Evolutionary conservation across 2,329 filamentous ascomycete species (phyloP).

Genomic region (Penicillium sp.): DNA sequence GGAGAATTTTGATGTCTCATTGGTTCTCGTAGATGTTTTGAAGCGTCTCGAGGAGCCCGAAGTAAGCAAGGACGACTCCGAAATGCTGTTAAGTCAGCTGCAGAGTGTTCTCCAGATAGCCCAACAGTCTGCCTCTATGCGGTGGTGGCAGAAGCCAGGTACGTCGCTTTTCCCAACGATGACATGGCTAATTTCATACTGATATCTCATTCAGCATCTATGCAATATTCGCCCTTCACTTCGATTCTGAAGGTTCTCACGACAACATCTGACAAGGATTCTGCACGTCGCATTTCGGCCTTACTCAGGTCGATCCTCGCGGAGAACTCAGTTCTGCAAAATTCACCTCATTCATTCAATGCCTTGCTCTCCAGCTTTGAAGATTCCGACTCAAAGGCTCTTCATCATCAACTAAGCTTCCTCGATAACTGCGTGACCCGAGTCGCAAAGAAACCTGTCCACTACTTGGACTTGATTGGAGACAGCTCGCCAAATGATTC

Average conservation of each 20-base stretch:
- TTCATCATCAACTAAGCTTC: slow-evolving; percentile 57
- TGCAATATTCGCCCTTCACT: slow-evolving; percentile 39
- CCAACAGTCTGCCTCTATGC: slow-evolving; percentile 72
- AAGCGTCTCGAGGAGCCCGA: slow-evolving; percentile 50
- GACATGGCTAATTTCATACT: slow-evolving; percentile 1
- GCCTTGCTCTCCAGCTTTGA: slow-evolving; percentile 36
- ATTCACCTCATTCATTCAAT: slow-evolving; percentile 29
- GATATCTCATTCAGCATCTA: slow-evolving; percentile 20
- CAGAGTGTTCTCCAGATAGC: slow-evolving; percentile 78
- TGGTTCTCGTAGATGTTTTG: slow-evolving; percentile 64
- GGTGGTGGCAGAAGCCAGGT: slow-evolving; percentile 76
- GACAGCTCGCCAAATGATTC: slow-evolving; percentile 33
- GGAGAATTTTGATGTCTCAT: slow-evolving; percentile 82
- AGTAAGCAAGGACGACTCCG: slow-evolving; percentile 45
- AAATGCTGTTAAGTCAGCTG: slow-evolving; percentile 64
- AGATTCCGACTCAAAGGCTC: slow-evolving; percentile 24
- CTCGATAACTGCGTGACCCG: slow-evolving; percentile 77
- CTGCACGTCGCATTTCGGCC: slow-evolving; percentile 28
- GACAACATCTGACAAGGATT: slow-evolving; percentile 24
- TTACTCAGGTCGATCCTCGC: slow-evolving; percentile 32
- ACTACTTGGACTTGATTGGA: slow-evolving; percentile 58
- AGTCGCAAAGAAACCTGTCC: slow-evolving; percentile 70
- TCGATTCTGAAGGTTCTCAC: slow-evolving; percentile 37
- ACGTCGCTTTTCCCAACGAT: slow-evolving; percentile 15
- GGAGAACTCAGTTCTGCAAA: slow-evolving; percentile 35